These are phyloP conservation scores for Plasmopara viticola DNA, from an alignment of 352 stramenopile species.

Conservation along the genomic window DNA sequence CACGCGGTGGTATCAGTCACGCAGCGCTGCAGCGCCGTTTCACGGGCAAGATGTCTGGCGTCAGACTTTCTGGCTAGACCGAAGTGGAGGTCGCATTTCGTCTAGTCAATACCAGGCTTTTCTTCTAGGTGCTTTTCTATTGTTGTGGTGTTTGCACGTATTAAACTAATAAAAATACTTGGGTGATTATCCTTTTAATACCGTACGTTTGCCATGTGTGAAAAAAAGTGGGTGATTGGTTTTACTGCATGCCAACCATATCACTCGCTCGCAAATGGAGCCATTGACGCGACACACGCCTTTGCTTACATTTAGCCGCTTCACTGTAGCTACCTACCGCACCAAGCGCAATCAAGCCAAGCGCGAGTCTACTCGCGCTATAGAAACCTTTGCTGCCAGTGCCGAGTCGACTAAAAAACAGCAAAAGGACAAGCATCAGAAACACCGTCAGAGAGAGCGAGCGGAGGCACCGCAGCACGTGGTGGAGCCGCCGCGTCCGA, in stretches of 20 bases:
- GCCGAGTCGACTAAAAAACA: constrained; percentile 18
- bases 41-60: constrained; percentile 80
- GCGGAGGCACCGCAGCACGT: constrained; percentile 6
- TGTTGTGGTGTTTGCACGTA: too few species aligned
- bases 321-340: constrained; percentile 42
- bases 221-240: too few species aligned
- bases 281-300: constrained; percentile 26
- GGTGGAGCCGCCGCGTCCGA: constrained; percentile 15
- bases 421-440: constrained; percentile 11
- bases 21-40: constrained; percentile 69
- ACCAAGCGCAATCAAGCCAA: constrained; percentile 48
- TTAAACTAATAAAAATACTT: too few species aligned
- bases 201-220: too few species aligned
- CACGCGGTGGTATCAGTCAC: constrained; percentile 61
- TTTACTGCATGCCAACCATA: constrained; percentile 1
- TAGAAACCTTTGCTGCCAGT: background rate
- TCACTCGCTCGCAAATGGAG: constrained; percentile 35
- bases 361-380: constrained; percentile 15
- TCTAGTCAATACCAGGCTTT: constrained; percentile 12
- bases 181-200: too few species aligned
- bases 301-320: constrained; percentile 9
- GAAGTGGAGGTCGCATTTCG: constrained; percentile 2
- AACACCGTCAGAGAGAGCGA: constrained; percentile 7
- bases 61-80: constrained; percentile 40
- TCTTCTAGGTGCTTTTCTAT: too few species aligned